A percentile compares a stretch with the other conserved stretches of the same genome.
phyloP scores from a whole-genome alignment of 2,329 filamentous ascomycete genomes.

The Xylariaceae sp. region DNA sequence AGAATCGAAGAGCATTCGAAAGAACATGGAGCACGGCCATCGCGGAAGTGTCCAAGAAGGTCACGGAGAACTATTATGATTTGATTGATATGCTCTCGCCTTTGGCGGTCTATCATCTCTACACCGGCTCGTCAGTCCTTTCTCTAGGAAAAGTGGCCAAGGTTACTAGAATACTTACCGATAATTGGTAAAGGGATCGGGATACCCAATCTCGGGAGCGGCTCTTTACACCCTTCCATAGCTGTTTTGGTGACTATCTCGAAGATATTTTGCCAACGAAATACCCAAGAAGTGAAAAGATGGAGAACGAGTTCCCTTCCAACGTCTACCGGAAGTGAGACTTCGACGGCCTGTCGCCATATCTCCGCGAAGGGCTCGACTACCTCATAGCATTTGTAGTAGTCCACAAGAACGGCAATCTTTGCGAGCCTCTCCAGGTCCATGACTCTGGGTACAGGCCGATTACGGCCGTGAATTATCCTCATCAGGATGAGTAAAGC shows the following conservation, averaged over 20 bases:
- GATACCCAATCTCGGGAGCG: neutral
- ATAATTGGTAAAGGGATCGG: neutral
- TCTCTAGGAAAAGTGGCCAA: neutral
- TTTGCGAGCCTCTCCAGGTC: conserved; percentile 13
- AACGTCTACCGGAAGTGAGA: neutral
- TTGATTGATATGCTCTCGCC: neutral
- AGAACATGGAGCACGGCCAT: neutral
- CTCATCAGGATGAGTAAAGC: conserved; percentile 28
- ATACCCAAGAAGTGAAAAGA: neutral
- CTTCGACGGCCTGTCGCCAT: neutral
- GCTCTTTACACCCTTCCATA: neutral
- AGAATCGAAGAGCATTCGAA: neutral
- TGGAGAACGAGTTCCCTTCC: neutral
- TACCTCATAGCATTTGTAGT: neutral
- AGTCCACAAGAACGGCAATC: conserved; percentile 9
- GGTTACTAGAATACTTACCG: neutral
- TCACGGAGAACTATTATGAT: neutral
- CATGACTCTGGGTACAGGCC: conserved; percentile 1
- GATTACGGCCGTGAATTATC: conserved; percentile 13
- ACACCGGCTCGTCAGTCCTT: neutral
- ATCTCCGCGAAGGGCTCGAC: neutral
- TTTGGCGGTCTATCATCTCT: neutral
- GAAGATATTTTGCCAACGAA: neutral
- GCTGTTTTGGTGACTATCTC: neutral
- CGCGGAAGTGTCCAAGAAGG: neutral